Base-by-base conservation (phyloP, 306 rosid species). In the Cicer chorassanicum region DNA sequence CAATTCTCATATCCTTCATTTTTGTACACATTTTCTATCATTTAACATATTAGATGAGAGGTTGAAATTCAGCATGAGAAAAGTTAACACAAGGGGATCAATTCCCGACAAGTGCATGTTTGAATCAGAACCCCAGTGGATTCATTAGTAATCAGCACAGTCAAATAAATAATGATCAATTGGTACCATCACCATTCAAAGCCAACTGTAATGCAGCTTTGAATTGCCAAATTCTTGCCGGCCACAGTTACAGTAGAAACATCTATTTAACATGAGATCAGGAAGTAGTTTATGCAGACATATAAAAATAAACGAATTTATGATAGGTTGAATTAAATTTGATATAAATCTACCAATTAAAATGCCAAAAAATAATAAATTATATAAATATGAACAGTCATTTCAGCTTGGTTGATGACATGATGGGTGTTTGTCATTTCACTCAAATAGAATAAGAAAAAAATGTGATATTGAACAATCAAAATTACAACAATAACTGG, bases 401-500 rank as follows among this genome's bases (percentile, higher is more conserved):
- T 65, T 64, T 73, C 71, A 63, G 68, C 67, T 71, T 70, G 72
- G 50, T 54, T 53, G 75, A 77, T 9, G 34, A 55, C 36, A 29
- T 29, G 36, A 29, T 29, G 36, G 36, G 3, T 29, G 36, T 29
- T 29, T 29, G 36, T 29, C 36, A 4, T 29, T 29, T 29, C 36
- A 29, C 36, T 29, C 19, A 60, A 69, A 75, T 63, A 55, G 18
- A 9, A 72, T 70, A 55, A 64, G 39, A n/a, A 39, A 76, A 76
- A 56, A 8, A 44, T 50, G 60, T 41, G 49, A 63, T 63, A 46
- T 44, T 43, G 36, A 60, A 70, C 19, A 54, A 39, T 70, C 12
- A 84, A 76, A 77, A 71, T 59, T 70, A 71, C 44, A 64, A 56
- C 9, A 65, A 53, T 65, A 38, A 68, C 51, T 70, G 63, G 79